Base-by-base conservation (phyloP, 2,329 filamentous ascomycete genomes). In the Lasiodiplodia gonubiensis region DNA sequence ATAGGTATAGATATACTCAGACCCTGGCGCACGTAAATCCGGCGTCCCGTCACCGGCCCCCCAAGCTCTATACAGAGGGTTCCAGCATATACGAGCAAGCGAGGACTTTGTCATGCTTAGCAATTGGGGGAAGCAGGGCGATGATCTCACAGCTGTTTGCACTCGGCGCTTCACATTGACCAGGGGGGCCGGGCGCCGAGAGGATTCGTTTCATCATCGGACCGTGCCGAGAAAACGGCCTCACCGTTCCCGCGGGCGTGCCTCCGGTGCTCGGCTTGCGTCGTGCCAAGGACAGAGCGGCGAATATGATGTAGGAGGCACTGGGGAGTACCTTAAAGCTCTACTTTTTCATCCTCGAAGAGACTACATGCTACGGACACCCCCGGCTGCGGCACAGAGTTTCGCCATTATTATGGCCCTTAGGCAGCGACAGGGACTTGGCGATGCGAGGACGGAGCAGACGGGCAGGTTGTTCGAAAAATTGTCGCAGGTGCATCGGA, bases 91-190 rank as follows among this genome's bases (percentile, higher is more conserved):
- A 63, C 59, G 59, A 63, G 59, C 33, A 23, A 52, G 30, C 12
- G 23, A 25, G 42, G 39, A 33, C 59, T 63, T 63, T 48, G 59
- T 63, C 59, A 63, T 63, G 59, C 59, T 63, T 63, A 63, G 59
- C 27, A 63, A 63, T 63, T 16, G 42, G 46, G 21, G 10, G 30
- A 33, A 33, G 10, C 30, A 25, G n/a, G 14, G 10, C 23, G 25
- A 61, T 61, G 57, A 61, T 33, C 30, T 63, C 42, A 51, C 59
- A n/a, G 27, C 12, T 35, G 59, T 51, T 35, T 49, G 57, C 27
- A 8, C 14, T 61, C 25, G 57, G 59, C 12, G 59, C 42, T 39
- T 63, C 57, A 51, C 37, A 63, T 63, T 63, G 46, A n/a, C 42
- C 46, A 63, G 59, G 59, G 30, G 59, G 59, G 37, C 46, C 39